Evolutionary conservation across 306 rosid species (phyloP), one percentile per base, ranked within the genome.

Genomic region (Herpetospermum pedunculosum): DNA sequence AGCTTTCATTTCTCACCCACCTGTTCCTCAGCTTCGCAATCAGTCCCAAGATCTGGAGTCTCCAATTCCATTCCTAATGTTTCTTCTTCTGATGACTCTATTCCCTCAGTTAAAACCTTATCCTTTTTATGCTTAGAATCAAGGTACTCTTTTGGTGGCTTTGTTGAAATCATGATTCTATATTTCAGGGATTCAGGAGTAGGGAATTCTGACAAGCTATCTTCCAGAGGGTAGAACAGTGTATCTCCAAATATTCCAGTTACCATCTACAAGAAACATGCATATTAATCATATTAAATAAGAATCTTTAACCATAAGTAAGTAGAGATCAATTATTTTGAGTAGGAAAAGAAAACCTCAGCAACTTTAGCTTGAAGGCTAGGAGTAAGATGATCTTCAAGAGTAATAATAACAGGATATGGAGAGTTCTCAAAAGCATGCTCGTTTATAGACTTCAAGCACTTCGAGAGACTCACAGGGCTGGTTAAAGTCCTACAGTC

Each of bases 361-460:
- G 96, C 96, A 81, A 84, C 97, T 87, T 82, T 91, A 77, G 92
- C 94, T 82, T 91, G 94, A 77, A 90, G 97, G 43, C 71, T 82
- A 26, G 87, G 77, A 0, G 96, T 81, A 78, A 93, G 98, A 77
- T 93, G 98, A 65, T 89, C 98, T 80, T 93, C 98, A 47, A 93
- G 77, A 59, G 98, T 93, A 38, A 93, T 89, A 40, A 93, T 82
- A 75, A 93, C 85, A 0, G 98, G 98, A 80, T 91, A 93, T 4
- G 83, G 83, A 74, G 98, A 91, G 62, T 76, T 84, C 70, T 74
- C 89, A 85, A 93, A 93, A 55, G 98, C 98, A 83, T 89, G 75
- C 65, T 93, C 88, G 77, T 83, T 87, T 54, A 93, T 93, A 75
- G 96, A 91, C 85, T 74, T 85, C 89, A 90, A 89, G 80, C 98